Evolutionary conservation across 1,284 basidiomycete species (phyloP).

Genomic region (Rhodotorula mucilaginosa): DNA sequence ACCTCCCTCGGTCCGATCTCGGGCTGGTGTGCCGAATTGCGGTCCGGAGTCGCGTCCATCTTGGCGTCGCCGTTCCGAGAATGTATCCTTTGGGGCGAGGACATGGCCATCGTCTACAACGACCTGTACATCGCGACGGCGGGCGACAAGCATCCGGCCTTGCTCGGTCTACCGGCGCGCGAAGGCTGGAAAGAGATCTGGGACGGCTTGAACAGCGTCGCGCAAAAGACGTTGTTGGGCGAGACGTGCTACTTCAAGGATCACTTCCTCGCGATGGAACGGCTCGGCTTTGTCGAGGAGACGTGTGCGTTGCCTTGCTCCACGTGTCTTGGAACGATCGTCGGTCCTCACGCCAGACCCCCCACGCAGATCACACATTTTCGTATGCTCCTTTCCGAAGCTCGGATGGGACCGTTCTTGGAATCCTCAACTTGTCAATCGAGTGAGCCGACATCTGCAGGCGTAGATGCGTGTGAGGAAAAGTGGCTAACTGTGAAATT

Average conservation of each 20-base stretch:
- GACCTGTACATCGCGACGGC: slow-evolving; percentile 34
- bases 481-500: too few relatives aligned
- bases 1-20: slow-evolving; percentile 27
- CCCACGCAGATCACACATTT: slow-evolving; percentile 36
- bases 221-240: slow-evolving; percentile 23
- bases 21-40: slow-evolving; percentile 26
- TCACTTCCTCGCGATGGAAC: slow-evolving; percentile 35
- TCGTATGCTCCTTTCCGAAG: slow-evolving; percentile 34
- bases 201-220: slow-evolving; percentile 32
- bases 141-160: slow-evolving; percentile 35
- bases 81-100: slow-evolving; percentile 28
- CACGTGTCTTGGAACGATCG: too few relatives aligned
- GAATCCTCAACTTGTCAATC: slow-evolving; percentile 35
- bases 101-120: slow-evolving; percentile 29
- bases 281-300: slow-evolving; percentile 25
- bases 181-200: slow-evolving; percentile 41
- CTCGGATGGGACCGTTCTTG: slow-evolving; percentile 19
- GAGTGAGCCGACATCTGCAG: slow-evolving; percentile 12
- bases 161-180: slow-evolving; percentile 34
- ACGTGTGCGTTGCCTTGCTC: slow-evolving; percentile 11
- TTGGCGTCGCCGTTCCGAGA: slow-evolving; percentile 33
- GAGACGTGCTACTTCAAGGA: slow-evolving; percentile 31
- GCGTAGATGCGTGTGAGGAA: not conserved
- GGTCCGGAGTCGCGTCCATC: slow-evolving; percentile 24
- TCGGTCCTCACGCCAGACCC: too few relatives aligned